A percentile compares a stretch with the other conserved stretches of the same genome.
Conservation (phyloP, 306 rosid species). For the Castanospermum australe region DNA sequence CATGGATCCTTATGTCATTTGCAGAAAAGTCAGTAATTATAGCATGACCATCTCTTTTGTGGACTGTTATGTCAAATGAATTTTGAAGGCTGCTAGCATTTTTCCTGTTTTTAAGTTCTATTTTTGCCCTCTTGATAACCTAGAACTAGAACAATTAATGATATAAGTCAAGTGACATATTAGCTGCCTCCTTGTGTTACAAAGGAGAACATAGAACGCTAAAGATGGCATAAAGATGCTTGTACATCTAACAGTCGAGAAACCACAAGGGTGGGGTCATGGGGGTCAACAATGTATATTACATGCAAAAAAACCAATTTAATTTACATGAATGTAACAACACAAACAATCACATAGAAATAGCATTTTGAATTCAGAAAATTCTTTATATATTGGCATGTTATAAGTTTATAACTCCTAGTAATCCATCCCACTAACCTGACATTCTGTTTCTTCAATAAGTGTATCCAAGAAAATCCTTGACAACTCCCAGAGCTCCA, state of each 20-base stretch:
- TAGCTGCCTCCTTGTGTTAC: background rate
- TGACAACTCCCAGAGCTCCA: slow-evolving; percentile 94
- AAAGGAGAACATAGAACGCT: background rate
- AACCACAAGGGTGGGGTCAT: background rate
- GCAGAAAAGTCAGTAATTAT: slow-evolving; percentile 8
- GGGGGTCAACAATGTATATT: background rate
- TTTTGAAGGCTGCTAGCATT: background rate
- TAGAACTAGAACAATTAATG: background rate
- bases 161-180: background rate
- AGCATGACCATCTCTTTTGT: slow-evolving; percentile 10
- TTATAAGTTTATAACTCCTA: slow-evolving; percentile 13
- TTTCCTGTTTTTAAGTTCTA: background rate
- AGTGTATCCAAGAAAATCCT: slow-evolving; percentile 80
- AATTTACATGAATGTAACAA: slow-evolving; percentile 13
- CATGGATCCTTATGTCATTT: background rate
- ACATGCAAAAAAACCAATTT: slow-evolving; percentile 9
- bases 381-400: slow-evolving; percentile 9
- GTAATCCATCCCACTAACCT: slow-evolving; percentile 50
- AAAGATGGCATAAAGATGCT: background rate
- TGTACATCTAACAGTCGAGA: background rate
- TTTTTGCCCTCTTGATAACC: background rate
- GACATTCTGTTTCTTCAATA: slow-evolving; percentile 56
- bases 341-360: background rate
- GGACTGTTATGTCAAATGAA: slow-evolving; percentile 1
- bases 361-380: slow-evolving; percentile 3